Evolutionary conservation across 345 rosid genomes (phyloP).

Genomic region (Citropsis articulata): DNA sequence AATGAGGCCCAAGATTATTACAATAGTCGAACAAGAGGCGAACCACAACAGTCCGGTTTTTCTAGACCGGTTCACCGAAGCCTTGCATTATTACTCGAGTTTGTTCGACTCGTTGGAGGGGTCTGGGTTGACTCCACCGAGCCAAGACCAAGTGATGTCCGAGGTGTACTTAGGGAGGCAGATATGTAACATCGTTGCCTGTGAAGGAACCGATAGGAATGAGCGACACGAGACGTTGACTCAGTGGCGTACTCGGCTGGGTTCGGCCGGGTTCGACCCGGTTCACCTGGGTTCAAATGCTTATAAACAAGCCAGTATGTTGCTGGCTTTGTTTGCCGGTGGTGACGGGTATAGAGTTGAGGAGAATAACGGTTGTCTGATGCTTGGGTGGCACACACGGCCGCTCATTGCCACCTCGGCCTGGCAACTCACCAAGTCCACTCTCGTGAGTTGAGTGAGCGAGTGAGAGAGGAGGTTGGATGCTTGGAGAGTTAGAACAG

Average conservation of each 20-base stretch:
- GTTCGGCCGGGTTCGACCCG: slow-evolving; percentile 54
- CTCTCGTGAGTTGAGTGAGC: background rate
- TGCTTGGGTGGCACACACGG: slow-evolving; percentile 95
- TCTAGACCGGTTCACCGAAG: slow-evolving; percentile 73
- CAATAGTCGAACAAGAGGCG: slow-evolving; percentile 86
- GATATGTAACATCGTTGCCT: slow-evolving; percentile 81
- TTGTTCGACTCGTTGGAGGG: slow-evolving; percentile 87
- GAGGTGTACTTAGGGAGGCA: slow-evolving; percentile 76
- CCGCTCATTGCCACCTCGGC: slow-evolving; percentile 93
- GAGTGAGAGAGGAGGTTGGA: background rate
- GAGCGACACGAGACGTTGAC: slow-evolving; percentile 75
- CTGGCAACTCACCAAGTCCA: slow-evolving; percentile 47
- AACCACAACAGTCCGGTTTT: slow-evolving; percentile 75
- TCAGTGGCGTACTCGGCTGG: slow-evolving; percentile 70
- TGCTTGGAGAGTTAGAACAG: background rate
- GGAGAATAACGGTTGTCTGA: slow-evolving; percentile 72
- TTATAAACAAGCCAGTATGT: slow-evolving; percentile 82
- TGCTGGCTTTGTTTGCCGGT: slow-evolving; percentile 69
- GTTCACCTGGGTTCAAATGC: slow-evolving; percentile 89
- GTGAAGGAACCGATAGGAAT: slow-evolving; percentile 73
- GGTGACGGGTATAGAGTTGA: slow-evolving; percentile 91
- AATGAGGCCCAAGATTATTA: slow-evolving; percentile 72
- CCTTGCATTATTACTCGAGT: slow-evolving; percentile 81
- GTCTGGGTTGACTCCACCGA: slow-evolving; percentile 31
- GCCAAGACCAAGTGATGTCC: slow-evolving; percentile 70